A percentile compares a stretch with the other conserved stretches of the same genome.
Conservation (phyloP, 768 basidiomycete species). For the Leccinum arenicola region DNA sequence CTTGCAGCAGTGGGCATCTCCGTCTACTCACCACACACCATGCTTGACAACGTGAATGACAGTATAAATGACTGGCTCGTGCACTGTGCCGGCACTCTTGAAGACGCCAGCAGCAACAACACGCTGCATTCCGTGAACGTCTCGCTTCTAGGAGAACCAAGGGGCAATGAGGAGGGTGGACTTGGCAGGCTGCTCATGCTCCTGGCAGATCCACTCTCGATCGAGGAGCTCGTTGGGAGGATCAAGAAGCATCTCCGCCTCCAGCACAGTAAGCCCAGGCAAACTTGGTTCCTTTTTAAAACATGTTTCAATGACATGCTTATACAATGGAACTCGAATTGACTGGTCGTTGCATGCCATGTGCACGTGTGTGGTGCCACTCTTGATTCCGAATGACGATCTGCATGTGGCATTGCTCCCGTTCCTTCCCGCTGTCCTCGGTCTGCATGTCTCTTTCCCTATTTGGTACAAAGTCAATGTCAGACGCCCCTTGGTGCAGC, state of each 20-base stretch:
- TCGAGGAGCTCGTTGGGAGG: slow-evolving; percentile 59
- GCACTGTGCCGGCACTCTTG: slow-evolving; percentile 42
- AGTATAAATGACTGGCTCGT: slow-evolving; percentile 94
- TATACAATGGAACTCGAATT: neutral
- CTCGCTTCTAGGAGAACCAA: slow-evolving; percentile 40
- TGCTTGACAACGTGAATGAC: slow-evolving; percentile 77
- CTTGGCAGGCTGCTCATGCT: slow-evolving; percentile 70
- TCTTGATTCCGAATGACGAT: slow-evolving; percentile 17
- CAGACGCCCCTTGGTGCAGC: slow-evolving; percentile 42
- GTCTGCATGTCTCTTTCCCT: slow-evolving; percentile 7
- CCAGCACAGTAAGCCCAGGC: slow-evolving; percentile 48
- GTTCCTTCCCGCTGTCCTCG: slow-evolving; percentile 12
- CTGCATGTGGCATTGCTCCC: slow-evolving; percentile 17
- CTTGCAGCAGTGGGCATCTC: slow-evolving; percentile 83
- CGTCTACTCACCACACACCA: slow-evolving; percentile 85
- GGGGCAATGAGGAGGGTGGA: slow-evolving; percentile 47
- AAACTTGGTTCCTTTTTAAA: slow-evolving; percentile 10
- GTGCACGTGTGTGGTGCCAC: neutral
- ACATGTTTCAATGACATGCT: slow-evolving; percentile 10
- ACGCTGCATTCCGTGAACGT: slow-evolving; percentile 26
- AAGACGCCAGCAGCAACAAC: slow-evolving; percentile 16
- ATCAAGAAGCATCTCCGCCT: slow-evolving; percentile 69
- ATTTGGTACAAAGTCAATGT: slow-evolving; percentile 55
- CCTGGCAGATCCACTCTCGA: slow-evolving; percentile 48
- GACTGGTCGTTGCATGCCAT: neutral